Evolutionary conservation across 768 basidiomycete species (phyloP), one percentile per base, ranked within the genome.

Genomic region (Sporobolomyces phaffii): DNA sequence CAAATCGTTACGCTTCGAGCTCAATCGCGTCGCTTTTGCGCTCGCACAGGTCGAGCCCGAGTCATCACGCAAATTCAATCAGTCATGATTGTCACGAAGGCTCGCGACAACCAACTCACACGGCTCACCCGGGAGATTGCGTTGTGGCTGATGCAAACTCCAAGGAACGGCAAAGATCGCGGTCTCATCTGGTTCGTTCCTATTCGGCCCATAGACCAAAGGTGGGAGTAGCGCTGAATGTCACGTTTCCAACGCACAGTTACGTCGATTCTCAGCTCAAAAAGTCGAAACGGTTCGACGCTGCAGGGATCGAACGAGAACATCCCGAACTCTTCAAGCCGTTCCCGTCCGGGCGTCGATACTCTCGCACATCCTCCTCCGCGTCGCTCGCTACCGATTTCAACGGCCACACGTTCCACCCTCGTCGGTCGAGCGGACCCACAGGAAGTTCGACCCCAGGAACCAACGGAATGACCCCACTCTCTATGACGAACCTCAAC

Each of bases 71-170:
- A 89, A 75, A 91, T 98, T 63, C 91, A 97, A 77, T 90, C 84
- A 65, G 83, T 99, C 70, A 83, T 99, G 64, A 91, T 99, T 77
- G 86, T 99, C 72, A 99, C 96, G 49, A 99, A 99, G 78, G 96
- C 96, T 43, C 83, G 93, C 57, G 96, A 99, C 80, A 99, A 98
- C 77, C 83, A 91, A 59, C 84, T 99, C 57, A 98, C 98, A 81
- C 87, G 88, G 76, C 83, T 99, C 51, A 99, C 96, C 0, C 84
- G 93, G 53, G 87, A 98, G 76, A 83, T 99, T 38, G 92, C 96
- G 0, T 80, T 98, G 24, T 97, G 93, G 78, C 85, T 98, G 64
- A 98, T 99, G 96, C 81, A 86, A 65, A 94, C 89, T 79, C 84
- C 80, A n/a, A 81, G 83, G 20, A 84, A 84, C 24, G 81, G 81